These are phyloP conservation scores for Dryas alaskensis DNA, from an alignment of 306 rosid species.

Conservation along the genomic window DNA sequence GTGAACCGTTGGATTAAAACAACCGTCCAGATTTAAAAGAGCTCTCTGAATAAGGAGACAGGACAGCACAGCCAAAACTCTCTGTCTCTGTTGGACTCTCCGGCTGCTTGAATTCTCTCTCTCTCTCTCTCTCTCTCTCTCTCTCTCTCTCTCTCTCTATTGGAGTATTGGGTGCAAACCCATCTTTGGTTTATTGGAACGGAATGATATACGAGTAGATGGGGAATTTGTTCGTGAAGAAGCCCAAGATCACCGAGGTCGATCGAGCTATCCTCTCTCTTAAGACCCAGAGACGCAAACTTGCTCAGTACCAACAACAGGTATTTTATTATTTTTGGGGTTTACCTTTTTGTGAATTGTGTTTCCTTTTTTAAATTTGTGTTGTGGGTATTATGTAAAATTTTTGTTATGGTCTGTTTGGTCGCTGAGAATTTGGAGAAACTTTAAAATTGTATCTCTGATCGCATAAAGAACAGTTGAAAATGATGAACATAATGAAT, in stretches of 20 bases:
- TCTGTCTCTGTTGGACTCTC: too few relatives aligned
- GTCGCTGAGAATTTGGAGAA: not conserved
- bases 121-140: too few relatives aligned
- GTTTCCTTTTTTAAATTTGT: not conserved
- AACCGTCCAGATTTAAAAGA: too few relatives aligned
- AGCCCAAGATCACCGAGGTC: conserved; percentile 89
- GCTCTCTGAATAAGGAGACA: too few relatives aligned
- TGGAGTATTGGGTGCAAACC: too few relatives aligned
- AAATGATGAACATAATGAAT: not conserved
- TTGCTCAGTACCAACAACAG: conserved; percentile 92
- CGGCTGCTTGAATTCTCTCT: too few relatives aligned
- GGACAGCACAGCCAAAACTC: too few relatives aligned
- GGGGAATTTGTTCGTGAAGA: conserved; percentile 94
- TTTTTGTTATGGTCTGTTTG: too few relatives aligned
- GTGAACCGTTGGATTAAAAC: too few relatives aligned
- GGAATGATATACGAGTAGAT: conserved; percentile 28
- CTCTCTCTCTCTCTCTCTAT: too few relatives aligned
- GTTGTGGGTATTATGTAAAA: not conserved
- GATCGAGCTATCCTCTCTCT: conserved; percentile 95
- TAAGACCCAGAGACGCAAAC: conserved; percentile 94
- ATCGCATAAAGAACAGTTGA: not conserved
- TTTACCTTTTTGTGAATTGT: not conserved
- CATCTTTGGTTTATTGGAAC: not conserved
- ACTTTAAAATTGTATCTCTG: not conserved
- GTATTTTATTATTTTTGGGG: conserved; percentile 16